Evolutionary conservation across 331 rosid genomes (phyloP).

Genomic region (Dryas integrifolia): DNA sequence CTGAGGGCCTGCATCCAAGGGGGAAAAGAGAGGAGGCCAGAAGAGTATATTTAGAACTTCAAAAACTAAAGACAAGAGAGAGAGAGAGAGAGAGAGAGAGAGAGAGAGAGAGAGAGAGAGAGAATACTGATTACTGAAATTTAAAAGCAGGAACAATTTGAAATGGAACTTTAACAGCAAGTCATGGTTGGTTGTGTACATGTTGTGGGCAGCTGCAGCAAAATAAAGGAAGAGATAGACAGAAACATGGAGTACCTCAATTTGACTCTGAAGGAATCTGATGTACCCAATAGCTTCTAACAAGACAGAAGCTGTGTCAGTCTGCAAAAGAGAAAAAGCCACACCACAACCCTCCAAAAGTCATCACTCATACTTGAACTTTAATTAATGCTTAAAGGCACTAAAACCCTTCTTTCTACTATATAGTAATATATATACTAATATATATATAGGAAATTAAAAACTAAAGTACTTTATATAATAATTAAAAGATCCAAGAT

Average conservation of each 20-base stretch:
- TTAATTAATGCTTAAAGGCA: conserved; percentile 29
- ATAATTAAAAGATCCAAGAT: too few relatives aligned
- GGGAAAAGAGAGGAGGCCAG: neutral
- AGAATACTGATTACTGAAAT: conserved; percentile 15
- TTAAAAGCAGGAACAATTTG: conserved; percentile 1
- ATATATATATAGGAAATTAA: too few relatives aligned
- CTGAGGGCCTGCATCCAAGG: conserved; percentile 76
- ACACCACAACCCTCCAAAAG: conserved; percentile 45
- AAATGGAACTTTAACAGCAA: conserved; percentile 9
- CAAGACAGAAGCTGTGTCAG: conserved; percentile 99
- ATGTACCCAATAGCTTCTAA: conserved; percentile 97
- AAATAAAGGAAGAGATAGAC: neutral
- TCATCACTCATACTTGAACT: conserved; percentile 23
- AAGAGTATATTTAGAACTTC: conserved; percentile 32
- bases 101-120: conserved; percentile 18
- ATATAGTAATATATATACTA: too few relatives aligned
- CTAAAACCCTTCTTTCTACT: neutral
- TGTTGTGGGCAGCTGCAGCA: neutral
- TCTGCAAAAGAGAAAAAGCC: conserved; percentile 67
- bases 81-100: conserved; percentile 24
- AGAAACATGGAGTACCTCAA: conserved; percentile 72
- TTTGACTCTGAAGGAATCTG: conserved; percentile 99
- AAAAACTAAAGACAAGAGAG: conserved; percentile 24
- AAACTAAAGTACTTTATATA: neutral
- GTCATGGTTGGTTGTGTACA: conserved; percentile 43